Evolutionary conservation across 1,284 basidiomycete species (phyloP), one percentile per base, ranked within the genome.

Genomic region (Ustilago sp.): DNA sequence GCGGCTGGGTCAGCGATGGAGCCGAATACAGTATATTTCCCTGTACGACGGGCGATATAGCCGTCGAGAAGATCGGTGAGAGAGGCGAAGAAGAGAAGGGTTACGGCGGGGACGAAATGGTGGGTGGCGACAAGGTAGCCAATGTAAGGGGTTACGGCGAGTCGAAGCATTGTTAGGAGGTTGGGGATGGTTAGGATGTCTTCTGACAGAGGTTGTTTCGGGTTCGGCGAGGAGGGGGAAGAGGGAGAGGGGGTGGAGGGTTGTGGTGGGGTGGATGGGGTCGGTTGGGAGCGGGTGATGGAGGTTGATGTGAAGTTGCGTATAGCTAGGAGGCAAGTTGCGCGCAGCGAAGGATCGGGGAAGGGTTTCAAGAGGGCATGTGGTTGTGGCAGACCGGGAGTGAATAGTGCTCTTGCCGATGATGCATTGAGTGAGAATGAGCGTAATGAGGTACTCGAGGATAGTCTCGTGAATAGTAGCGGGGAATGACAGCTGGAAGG

Each of bases 151-250:
- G 94, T 97, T 0, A 94, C 90, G 17, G 91, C 82, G 74, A 99
- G 95, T 38, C 96, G 90, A 2, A 93, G 93, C 13, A 92, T 83
- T 2, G 96, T 99, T 55, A 99, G 89, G 4, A 94, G 85, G 86
- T 99, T 99, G 0, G 96, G 96, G 41, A 97, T 83, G 0, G 96
- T 99, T 87, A 96, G 96, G 56, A 97, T 95, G 81, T 98, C 95
- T 87, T 99, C 96, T 59, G 89, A 82, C 4, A 80, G 54, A n/a
- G 34, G 19, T 6, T 58, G 57, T 23, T 54, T 54, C 1, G 52
- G 19, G 12, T 31, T 12, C n/a, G 31, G 13, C 9, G 34, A 32
- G 17, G 51, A 36, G 35, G 55, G 28, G 7, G 41, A n/a, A 41
- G 55, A 8, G 9, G 48, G 8, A 6, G 62, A 88, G 1, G 89